Evolutionary conservation across 345 rosid species (phyloP).

Genomic region (Trapa bicornis): DNA sequence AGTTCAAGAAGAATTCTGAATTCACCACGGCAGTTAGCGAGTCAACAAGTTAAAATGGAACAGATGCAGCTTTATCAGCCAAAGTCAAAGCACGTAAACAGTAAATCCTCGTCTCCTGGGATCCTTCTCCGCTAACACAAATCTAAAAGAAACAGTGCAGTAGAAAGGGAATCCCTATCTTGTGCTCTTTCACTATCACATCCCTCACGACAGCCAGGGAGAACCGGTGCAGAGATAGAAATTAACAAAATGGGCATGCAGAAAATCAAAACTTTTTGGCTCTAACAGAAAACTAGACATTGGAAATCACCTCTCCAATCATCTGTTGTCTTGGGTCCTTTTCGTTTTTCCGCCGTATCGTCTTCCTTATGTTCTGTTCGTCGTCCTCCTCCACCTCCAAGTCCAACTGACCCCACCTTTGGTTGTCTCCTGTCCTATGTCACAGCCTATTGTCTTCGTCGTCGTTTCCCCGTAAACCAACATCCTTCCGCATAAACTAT

Average conservation of each 20-base stretch:
- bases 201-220: not conserved
- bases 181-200: not conserved
- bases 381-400: no score
- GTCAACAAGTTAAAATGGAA: not conserved
- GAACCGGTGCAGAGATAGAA: not conserved
- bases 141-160: not conserved
- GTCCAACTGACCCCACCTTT: no score
- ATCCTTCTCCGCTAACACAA: not conserved
- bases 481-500: no score
- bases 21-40: not conserved
- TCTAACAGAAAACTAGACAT: not conserved
- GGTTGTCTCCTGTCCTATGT: no score
- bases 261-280: not conserved
- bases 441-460: no score
- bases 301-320: not conserved
- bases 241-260: not conserved
- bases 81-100: constrained; percentile 3
- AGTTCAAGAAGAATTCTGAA: not conserved
- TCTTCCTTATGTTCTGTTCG: no score
- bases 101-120: not conserved
- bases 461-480: no score
- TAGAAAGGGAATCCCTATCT: constrained; percentile 1
- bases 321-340: not conserved
- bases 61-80: not conserved
- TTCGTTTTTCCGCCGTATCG: not conserved